Evolutionary conservation across 495 filamentous ascomycete species (phyloP).

Genomic region (Podospora tetraspora): DNA sequence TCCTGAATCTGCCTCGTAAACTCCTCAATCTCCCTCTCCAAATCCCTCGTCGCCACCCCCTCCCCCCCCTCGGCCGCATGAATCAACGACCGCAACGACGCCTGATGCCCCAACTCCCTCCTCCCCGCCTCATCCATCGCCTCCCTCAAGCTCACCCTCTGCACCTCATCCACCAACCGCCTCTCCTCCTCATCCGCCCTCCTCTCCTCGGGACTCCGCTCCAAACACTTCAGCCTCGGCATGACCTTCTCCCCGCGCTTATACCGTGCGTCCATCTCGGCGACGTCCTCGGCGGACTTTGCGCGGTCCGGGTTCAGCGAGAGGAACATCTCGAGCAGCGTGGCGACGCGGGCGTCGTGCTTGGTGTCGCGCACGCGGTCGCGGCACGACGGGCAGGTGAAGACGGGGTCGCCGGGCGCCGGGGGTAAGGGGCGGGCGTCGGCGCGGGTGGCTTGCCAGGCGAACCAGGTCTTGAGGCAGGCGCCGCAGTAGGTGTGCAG

Average conservation of each 20-base stretch:
- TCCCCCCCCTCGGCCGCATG: conserved; percentile 54
- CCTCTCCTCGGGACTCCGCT: conserved; percentile 42
- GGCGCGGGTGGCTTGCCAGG: conserved; percentile 47
- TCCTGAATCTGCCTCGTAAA: conserved; percentile 84
- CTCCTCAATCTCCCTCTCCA: conserved; percentile 67
- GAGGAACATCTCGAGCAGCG: conserved; percentile 74
- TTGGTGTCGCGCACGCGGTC: conserved; percentile 73
- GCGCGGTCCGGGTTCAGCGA: conserved; percentile 66
- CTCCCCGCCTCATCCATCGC: conserved; percentile 23
- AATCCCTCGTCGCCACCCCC: conserved; percentile 57
- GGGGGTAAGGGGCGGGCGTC: conserved; percentile 40
- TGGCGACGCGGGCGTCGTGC: conserved; percentile 78
- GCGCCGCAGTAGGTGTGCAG: conserved; percentile 95
- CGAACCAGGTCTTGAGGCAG: conserved; percentile 94
- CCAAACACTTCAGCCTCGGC: conserved; percentile 44
- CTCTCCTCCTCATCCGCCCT: conserved; percentile 59
- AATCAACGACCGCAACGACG: conserved; percentile 75
- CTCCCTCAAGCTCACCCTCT: conserved; percentile 66
- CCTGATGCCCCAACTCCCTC: conserved; percentile 68
- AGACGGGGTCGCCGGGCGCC: conserved; percentile 48
- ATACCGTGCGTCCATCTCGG: conserved; percentile 63
- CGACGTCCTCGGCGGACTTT: conserved; percentile 62
- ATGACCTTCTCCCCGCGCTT: conserved; percentile 72
- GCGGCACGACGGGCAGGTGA: conserved; percentile 92
- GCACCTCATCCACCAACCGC: conserved; percentile 63